These are phyloP conservation scores for Lasiodiplodia hormozganensis DNA, from an alignment of 2,329 filamentous ascomycete species.

Conservation along the genomic window DNA sequence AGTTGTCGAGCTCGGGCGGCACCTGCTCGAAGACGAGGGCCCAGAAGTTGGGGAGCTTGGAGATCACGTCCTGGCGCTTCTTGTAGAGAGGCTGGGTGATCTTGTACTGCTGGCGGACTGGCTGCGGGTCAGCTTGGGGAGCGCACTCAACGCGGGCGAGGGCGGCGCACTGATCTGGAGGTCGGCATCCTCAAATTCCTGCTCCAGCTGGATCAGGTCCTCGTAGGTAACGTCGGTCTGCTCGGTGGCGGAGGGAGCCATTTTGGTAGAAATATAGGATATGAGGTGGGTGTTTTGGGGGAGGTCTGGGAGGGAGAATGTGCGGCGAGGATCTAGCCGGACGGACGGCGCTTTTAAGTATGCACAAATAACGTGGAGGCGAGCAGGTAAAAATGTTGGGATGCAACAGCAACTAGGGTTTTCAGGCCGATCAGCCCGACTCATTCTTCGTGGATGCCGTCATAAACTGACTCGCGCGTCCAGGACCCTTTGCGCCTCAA, in stretches of 20 bases:
- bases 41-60: conserved; percentile 89
- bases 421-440: conserved; percentile 23
- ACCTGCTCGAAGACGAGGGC: conserved; percentile 89
- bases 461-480: conserved; percentile 4
- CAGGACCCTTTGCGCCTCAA: neutral
- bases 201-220: conserved; percentile 79
- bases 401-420: conserved; percentile 29
- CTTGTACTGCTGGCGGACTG: conserved; percentile 76
- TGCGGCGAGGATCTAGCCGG: neutral
- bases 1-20: conserved; percentile 84
- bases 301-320: neutral
- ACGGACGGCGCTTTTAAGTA: conserved; percentile 19
- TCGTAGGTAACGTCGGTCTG: conserved; percentile 66
- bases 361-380: conserved; percentile 3
- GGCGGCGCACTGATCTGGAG: conserved; percentile 76
- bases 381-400: conserved; percentile 30
- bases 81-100: conserved; percentile 75
- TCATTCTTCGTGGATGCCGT: conserved; percentile 15
- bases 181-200: conserved; percentile 84
- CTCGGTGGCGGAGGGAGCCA: conserved; percentile 25
- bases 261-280: neutral
- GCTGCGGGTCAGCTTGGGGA: neutral
- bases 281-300: neutral
- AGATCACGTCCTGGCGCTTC: conserved; percentile 74
- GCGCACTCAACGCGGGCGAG: neutral